Evolutionary conservation across 2,329 filamentous ascomycete species (phyloP).

Genomic region (Neoscytalidium dimidiatum): DNA sequence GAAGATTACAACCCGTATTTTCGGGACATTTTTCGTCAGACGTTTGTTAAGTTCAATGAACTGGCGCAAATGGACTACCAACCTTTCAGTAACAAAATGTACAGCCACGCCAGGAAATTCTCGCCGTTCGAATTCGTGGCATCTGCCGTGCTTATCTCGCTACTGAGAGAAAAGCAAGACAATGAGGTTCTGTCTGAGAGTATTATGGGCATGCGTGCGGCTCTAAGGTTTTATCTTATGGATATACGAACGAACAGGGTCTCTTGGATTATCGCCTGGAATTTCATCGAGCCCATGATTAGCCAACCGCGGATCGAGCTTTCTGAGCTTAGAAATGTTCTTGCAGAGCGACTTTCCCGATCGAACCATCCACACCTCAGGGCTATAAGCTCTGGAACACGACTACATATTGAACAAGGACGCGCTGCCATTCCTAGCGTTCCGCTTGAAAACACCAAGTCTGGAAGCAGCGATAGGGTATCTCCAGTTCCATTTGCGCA

Average conservation of each 20-base stretch:
- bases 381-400: no score
- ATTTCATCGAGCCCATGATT: slow-evolving; percentile 26
- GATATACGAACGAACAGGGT: slow-evolving; percentile 32
- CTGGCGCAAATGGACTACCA: slow-evolving; percentile 30
- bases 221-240: slow-evolving; percentile 30
- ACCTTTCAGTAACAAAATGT: slow-evolving; percentile 32
- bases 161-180: slow-evolving; percentile 31
- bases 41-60: slow-evolving; percentile 34
- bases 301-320: not conserved
- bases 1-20: slow-evolving; percentile 29
- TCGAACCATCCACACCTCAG: not conserved
- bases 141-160: slow-evolving; percentile 35
- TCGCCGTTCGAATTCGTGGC: slow-evolving; percentile 40
- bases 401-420: no score
- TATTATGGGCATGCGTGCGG: slow-evolving; percentile 29
- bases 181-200: slow-evolving; percentile 33
- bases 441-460: no score
- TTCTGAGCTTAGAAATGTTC: not conserved
- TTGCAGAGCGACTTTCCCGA: not conserved
- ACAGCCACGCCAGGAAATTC: slow-evolving; percentile 34
- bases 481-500: not conserved
- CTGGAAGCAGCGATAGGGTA: no score
- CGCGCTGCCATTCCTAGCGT: no score
- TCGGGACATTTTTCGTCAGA: slow-evolving; percentile 35
- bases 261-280: slow-evolving; percentile 35